Evolutionary conservation across 1,284 basidiomycete genomes (phyloP).

Genomic region (Ganoderma multipileum): DNA sequence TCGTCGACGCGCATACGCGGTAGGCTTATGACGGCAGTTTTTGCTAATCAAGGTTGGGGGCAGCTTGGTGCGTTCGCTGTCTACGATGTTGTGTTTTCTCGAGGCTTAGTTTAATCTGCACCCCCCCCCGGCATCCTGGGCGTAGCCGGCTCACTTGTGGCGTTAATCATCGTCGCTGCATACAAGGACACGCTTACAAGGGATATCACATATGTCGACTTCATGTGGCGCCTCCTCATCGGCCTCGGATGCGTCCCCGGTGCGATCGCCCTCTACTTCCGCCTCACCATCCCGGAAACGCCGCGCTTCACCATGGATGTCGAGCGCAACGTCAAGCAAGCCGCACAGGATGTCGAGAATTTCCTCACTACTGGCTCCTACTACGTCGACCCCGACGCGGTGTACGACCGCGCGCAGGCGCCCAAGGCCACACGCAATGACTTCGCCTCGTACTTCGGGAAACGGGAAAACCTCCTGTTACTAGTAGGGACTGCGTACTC

Average conservation of each 20-base stretch:
- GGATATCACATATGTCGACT: constrained; percentile 57
- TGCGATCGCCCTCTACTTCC: constrained; percentile 75
- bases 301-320: constrained; percentile 92
- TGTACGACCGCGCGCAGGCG: constrained; percentile 63
- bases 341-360: constrained; percentile 69
- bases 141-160: constrained; percentile 59
- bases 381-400: constrained; percentile 63
- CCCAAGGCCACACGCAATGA: constrained; percentile 71
- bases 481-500: constrained; percentile 58
- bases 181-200: constrained; percentile 55
- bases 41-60: constrained; percentile 63
- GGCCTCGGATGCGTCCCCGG: constrained; percentile 76
- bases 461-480: constrained; percentile 68
- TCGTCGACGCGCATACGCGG: constrained; percentile 64
- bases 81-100: constrained; percentile 17
- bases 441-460: constrained; percentile 64
- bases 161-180: constrained; percentile 58
- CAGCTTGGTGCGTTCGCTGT: constrained; percentile 47
- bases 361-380: constrained; percentile 63
- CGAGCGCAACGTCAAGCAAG: constrained; percentile 82
- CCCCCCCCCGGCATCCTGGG: not conserved
- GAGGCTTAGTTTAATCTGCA: constrained; percentile 1
- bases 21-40: constrained; percentile 62
- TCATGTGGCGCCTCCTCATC: constrained; percentile 73
- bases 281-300: constrained; percentile 79